phyloP scores from a whole-genome alignment of 345 rosid species.

The Excoecaria cochinchinensis region DNA sequence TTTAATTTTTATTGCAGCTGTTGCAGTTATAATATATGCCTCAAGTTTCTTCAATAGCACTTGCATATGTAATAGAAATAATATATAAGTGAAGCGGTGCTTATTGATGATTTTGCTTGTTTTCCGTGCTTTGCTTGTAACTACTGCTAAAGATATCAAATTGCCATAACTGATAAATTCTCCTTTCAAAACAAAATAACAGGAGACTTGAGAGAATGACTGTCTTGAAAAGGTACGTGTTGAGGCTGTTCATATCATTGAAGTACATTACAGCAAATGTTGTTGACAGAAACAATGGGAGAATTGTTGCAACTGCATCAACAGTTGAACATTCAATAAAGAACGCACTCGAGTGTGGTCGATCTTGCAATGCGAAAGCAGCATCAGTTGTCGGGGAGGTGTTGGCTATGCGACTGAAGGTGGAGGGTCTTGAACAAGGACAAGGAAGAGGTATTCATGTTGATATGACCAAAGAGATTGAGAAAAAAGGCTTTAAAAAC shows the following conservation, averaged over 20 bases:
- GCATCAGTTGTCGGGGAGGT: constrained; percentile 77
- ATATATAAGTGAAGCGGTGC: not conserved
- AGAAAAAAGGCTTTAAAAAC: constrained; percentile 77
- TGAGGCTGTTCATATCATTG: constrained; percentile 66
- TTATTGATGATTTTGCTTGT: not conserved
- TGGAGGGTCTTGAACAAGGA: constrained; percentile 79
- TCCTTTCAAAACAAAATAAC: not conserved
- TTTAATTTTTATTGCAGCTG: not conserved
- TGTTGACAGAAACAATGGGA: constrained; percentile 76
- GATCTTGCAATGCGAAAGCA: constrained; percentile 79
- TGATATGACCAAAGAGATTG: constrained; percentile 66
- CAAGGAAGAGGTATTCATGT: constrained; percentile 74
- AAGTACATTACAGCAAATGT: constrained; percentile 81
- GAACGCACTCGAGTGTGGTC: constrained; percentile 69
- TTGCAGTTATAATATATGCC: not conserved
- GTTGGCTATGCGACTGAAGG: constrained; percentile 75
- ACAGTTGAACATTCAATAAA: constrained; percentile 78
- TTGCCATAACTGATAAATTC: not conserved
- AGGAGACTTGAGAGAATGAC: constrained; percentile 40
- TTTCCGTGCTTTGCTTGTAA: not conserved
- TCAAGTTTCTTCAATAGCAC: not conserved
- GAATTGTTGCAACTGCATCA: constrained; percentile 67
- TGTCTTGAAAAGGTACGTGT: constrained; percentile 59
- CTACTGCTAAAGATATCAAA: not conserved
- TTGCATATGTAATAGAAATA: not conserved